These are phyloP conservation scores for Trichoderma semiorbis DNA, from an alignment of 2,329 filamentous ascomycete species.

Conservation along the genomic window DNA sequence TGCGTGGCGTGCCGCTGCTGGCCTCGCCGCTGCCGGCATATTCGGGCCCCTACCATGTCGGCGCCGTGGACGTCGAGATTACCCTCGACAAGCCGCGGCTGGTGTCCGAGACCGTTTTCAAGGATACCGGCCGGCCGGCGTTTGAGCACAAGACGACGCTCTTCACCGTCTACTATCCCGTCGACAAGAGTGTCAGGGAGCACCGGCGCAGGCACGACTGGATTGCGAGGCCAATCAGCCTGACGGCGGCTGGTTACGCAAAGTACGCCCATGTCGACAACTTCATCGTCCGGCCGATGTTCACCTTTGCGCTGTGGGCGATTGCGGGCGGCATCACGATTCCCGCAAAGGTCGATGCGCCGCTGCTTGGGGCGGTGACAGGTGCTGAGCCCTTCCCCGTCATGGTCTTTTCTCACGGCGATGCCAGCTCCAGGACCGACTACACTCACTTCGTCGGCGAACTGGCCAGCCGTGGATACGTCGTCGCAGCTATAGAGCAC, in stretches of 20 bases:
- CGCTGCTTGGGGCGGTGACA: conserved; percentile 32
- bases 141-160: conserved; percentile 47
- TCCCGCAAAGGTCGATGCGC: conserved; percentile 46
- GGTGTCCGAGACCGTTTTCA: conserved; percentile 35
- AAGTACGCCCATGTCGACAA: conserved; percentile 43
- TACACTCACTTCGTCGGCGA: conserved; percentile 51
- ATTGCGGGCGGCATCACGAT: conserved; percentile 45
- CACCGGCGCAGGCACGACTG: conserved; percentile 38
- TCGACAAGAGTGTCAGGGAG: conserved; percentile 29
- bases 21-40: conserved; percentile 43
- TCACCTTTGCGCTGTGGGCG: conserved; percentile 41
- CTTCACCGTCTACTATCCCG: conserved; percentile 49
- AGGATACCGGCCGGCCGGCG: conserved; percentile 34
- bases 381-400: conserved; percentile 35
- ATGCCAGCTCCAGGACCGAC: conserved; percentile 48
- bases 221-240: conserved; percentile 42
- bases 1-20: conserved; percentile 41
- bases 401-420: conserved; percentile 51
- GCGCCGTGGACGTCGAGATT: conserved; percentile 46
- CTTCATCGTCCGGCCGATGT: conserved; percentile 40
- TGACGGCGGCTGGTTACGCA: conserved; percentile 46
- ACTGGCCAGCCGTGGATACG: conserved; percentile 46
- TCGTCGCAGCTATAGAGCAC: conserved; percentile 51
- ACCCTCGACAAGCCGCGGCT: conserved; percentile 33
- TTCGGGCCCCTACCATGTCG: conserved; percentile 43